A percentile compares a stretch with the other conserved stretches of the same genome.
Conservation (phyloP, 345 rosid genomes). For the Eucalyptus pauciflora region DNA sequence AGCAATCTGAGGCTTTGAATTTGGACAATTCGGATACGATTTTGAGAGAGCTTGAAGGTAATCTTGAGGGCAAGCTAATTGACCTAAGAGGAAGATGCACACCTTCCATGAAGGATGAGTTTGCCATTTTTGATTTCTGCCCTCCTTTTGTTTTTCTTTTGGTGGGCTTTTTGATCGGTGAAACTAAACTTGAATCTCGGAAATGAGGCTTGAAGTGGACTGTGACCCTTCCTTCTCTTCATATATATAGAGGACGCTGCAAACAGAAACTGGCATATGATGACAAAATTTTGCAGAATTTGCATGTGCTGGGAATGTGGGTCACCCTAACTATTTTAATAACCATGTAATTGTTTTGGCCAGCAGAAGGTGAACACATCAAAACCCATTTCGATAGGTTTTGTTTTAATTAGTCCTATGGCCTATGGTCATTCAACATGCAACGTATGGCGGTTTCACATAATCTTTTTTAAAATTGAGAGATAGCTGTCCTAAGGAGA, state of each 20-base stretch:
- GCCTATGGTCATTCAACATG: background rate
- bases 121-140: background rate
- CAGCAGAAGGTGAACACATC: background rate
- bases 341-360: slow-evolving; percentile 11
- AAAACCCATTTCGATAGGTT: background rate
- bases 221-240: background rate
- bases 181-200: background rate
- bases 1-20: background rate
- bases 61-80: slow-evolving; percentile 34
- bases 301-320: slow-evolving; percentile 19
- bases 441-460: background rate
- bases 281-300: background rate
- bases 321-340: background rate
- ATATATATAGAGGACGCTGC: background rate
- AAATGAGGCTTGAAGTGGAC: background rate
- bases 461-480: background rate
- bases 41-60: slow-evolving; percentile 7
- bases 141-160: background rate
- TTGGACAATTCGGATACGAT: slow-evolving; percentile 7
- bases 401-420: background rate
- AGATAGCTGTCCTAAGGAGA: background rate
- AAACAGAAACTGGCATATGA: background rate
- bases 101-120: background rate
- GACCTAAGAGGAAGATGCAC: slow-evolving; percentile 25
- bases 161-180: background rate